Conservation (phyloP, 495 filamentous ascomycete species). For the Penicillium taxi region DNA sequence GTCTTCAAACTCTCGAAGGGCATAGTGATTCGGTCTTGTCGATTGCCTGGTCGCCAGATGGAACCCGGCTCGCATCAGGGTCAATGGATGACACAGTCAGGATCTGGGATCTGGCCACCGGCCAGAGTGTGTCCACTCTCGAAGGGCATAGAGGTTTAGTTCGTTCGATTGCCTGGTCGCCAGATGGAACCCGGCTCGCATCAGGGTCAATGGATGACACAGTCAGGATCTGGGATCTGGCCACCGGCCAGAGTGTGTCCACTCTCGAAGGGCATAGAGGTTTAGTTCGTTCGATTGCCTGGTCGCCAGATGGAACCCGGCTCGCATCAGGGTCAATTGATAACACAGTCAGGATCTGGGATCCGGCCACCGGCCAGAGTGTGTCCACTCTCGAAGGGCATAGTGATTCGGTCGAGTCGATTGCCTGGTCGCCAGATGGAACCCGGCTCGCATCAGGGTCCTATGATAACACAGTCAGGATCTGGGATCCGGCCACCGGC, state of each 20-base stretch:
- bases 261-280: conserved; percentile 15
- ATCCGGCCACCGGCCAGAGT: conserved; percentile 1
- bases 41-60: conserved; percentile 1
- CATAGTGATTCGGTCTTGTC: no score
- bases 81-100: background rate
- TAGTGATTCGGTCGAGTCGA: background rate
- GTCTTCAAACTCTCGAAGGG: conserved; percentile 6
- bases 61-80: conserved; percentile 2
- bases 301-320: conserved; percentile 13
- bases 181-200: conserved; percentile 22
- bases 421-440: background rate
- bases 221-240: conserved; percentile 22
- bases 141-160: background rate
- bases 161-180: conserved; percentile 21
- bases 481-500: conserved; percentile 4
- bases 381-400: background rate
- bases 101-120: background rate
- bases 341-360: conserved; percentile 15
- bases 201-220: conserved; percentile 26
- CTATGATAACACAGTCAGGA: background rate
- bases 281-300: conserved; percentile 13
- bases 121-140: background rate
- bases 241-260: conserved; percentile 10
- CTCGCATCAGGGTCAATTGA: conserved; percentile 15
- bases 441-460: conserved; percentile 1